phyloP scores from a whole-genome alignment of 768 basidiomycete genomes.

The Russula sp. region DNA sequence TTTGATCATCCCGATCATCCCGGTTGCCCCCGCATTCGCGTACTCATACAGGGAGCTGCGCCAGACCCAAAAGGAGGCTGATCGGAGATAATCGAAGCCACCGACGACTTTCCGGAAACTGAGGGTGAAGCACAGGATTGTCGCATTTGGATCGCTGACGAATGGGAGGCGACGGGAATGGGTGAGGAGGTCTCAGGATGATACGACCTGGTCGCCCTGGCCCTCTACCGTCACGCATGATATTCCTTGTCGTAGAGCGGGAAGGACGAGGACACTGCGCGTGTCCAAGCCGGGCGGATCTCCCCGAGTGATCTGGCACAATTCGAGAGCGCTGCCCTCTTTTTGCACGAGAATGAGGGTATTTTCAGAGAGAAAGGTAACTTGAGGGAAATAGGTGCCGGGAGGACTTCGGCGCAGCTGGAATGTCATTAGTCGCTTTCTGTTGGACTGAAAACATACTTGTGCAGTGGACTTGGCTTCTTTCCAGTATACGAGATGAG shows the following conservation, averaged over 20 bases:
- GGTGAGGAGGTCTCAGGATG: background rate
- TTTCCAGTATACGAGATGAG: slow-evolving; percentile 22
- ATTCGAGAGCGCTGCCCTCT: slow-evolving; percentile 24
- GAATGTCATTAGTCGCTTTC: background rate
- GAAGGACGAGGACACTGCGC: slow-evolving; percentile 20
- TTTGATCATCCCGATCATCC: no score
- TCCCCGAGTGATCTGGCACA: slow-evolving; percentile 16
- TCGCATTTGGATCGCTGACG: slow-evolving; percentile 16
- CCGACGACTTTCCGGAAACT: slow-evolving; percentile 20
- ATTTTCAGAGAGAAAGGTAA: slow-evolving; percentile 23
- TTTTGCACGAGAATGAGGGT: slow-evolving; percentile 21
- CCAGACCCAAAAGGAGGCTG: slow-evolving; percentile 25
- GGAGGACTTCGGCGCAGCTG: slow-evolving; percentile 24
- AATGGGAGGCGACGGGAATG: slow-evolving; percentile 18
- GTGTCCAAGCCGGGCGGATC: slow-evolving; percentile 15
- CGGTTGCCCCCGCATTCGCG: slow-evolving; percentile 10
- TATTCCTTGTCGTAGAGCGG: slow-evolving; percentile 20
- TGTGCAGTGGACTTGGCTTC: slow-evolving; percentile 17
- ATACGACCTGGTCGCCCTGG: slow-evolving; percentile 23
- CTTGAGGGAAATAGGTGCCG: slow-evolving; percentile 22
- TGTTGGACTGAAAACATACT: background rate
- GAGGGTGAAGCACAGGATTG: slow-evolving; percentile 23
- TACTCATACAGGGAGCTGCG: slow-evolving; percentile 16
- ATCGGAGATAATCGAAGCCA: slow-evolving; percentile 24
- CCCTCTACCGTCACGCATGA: slow-evolving; percentile 22